phyloP scores from a whole-genome alignment of 1,284 basidiomycete species.

The Boletus nobilissimus region DNA sequence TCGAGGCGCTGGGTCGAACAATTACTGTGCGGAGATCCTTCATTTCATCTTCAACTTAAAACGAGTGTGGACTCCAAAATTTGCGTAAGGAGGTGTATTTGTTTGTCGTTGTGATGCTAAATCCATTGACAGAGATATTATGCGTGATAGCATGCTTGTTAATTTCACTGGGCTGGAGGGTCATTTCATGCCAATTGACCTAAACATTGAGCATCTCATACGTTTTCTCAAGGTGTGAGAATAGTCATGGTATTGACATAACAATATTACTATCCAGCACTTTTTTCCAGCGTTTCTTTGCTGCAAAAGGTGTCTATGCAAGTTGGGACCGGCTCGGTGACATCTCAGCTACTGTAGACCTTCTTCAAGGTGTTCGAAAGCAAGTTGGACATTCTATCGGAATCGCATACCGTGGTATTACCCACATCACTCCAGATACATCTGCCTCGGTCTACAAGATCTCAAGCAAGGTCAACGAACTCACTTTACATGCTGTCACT shows the following conservation, averaged over 20 bases:
- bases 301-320: neutral
- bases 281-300: neutral
- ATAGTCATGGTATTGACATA: too few relatives aligned
- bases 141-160: constrained; percentile 37
- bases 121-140: constrained; percentile 36
- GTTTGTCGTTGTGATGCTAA: too few relatives aligned
- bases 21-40: constrained; percentile 46
- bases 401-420: neutral
- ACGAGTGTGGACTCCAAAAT: constrained; percentile 42
- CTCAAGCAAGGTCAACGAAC: neutral
- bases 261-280: too few relatives aligned
- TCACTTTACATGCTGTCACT: neutral
- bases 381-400: neutral
- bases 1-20: constrained; percentile 43
- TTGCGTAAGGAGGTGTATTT: constrained; percentile 27
- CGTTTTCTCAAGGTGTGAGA: constrained; percentile 16
- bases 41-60: constrained; percentile 44
- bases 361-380: neutral
- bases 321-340: neutral
- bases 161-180: constrained; percentile 39
- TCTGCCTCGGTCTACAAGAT: neutral
- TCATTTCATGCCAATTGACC: constrained; percentile 41
- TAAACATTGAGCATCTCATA: constrained; percentile 41
- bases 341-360: neutral
- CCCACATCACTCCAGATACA: neutral